Conservation (phyloP, 805 yeast species). For the Komagataella populi region DNA sequence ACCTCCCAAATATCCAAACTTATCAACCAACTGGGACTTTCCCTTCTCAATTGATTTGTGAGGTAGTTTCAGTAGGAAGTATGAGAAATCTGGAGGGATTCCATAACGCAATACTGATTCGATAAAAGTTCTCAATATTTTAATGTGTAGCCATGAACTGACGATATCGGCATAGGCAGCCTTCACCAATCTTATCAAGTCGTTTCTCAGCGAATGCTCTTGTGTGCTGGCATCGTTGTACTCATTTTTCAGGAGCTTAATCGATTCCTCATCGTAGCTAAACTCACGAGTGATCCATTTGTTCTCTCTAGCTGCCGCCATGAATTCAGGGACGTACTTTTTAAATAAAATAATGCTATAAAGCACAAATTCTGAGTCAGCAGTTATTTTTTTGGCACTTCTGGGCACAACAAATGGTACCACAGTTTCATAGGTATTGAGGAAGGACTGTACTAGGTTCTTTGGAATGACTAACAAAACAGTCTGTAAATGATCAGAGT, state of each 20-base stretch:
- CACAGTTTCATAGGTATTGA: slow-evolving; percentile 61
- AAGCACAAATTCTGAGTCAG: slow-evolving; percentile 62
- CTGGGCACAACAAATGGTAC: slow-evolving; percentile 84
- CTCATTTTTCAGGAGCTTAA: slow-evolving; percentile 65
- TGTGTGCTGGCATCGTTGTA: slow-evolving; percentile 60
- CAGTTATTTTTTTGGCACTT: slow-evolving; percentile 55
- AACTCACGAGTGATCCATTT: slow-evolving; percentile 92
- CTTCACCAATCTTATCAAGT: slow-evolving; percentile 67
- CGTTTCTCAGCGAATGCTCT: slow-evolving; percentile 64
- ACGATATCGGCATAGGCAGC: slow-evolving; percentile 85
- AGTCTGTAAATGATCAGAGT: slow-evolving; percentile 78
- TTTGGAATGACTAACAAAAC: slow-evolving; percentile 84
- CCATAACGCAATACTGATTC: slow-evolving; percentile 95
- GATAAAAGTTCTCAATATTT: slow-evolving; percentile 75
- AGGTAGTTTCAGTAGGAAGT: slow-evolving; percentile 31
- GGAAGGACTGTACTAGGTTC: slow-evolving; percentile 42
- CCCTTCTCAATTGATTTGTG: slow-evolving; percentile 35
- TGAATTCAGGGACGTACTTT: slow-evolving; percentile 61
- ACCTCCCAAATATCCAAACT: slow-evolving; percentile 87
- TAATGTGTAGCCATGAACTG: slow-evolving; percentile 82
- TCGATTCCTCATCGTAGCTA: slow-evolving; percentile 64
- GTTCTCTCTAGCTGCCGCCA: slow-evolving; percentile 60
- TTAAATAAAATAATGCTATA: slow-evolving; percentile 78
- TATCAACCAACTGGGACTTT: slow-evolving; percentile 53
- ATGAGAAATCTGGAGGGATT: slow-evolving; percentile 80